These are phyloP conservation scores for Streptanthus diversifolius DNA, from an alignment of 345 rosid species.

Conservation along the genomic window DNA sequence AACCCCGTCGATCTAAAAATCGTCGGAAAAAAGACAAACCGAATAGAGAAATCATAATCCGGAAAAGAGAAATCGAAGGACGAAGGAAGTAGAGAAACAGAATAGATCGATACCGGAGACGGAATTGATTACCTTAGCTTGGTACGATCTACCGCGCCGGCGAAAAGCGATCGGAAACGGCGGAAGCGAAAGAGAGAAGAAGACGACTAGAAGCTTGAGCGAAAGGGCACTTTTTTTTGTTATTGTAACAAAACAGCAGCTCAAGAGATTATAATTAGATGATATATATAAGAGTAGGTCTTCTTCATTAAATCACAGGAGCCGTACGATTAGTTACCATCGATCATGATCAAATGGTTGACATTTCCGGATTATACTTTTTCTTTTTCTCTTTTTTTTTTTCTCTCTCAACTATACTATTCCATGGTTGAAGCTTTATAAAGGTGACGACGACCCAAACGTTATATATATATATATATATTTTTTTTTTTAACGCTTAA, in stretches of 20 bases:
- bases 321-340: conserved; percentile 14
- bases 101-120: not conserved
- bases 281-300: conserved; percentile 11
- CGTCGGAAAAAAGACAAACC: not conserved
- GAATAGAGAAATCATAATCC: not conserved
- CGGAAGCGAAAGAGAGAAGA: conserved; percentile 23
- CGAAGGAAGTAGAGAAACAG: not conserved
- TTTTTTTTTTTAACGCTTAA: too few species aligned
- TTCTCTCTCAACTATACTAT: not conserved
- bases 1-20: conserved; percentile 22
- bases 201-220: conserved; percentile 31
- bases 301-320: not conserved
- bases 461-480: not conserved
- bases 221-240: conserved; percentile 22
- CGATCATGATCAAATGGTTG: conserved; percentile 20
- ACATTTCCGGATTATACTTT: not conserved
- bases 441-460: not conserved
- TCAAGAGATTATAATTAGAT: not conserved
- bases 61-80: not conserved
- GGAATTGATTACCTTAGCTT: conserved; percentile 6
- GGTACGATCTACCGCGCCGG: conserved; percentile 25
- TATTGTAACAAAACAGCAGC: not conserved
- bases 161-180: conserved; percentile 24
- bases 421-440: not conserved
- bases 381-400: not conserved